Evolutionary conservation across 495 filamentous ascomycete genomes (phyloP).

Genomic region (Astrothelium subdiscretum): DNA sequence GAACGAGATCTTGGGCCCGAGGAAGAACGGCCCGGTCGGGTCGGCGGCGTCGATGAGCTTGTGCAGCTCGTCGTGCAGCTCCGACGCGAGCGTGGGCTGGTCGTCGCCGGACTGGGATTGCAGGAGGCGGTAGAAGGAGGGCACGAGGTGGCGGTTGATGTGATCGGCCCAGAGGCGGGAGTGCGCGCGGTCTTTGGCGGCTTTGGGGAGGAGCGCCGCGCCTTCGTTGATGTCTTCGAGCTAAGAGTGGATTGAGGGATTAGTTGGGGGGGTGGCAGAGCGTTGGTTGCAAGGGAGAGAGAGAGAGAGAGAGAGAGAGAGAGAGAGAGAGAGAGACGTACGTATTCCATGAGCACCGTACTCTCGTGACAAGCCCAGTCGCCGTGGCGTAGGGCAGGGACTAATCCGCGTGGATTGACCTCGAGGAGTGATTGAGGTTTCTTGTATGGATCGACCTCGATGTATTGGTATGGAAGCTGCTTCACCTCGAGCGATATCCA

Average conservation of each 20-base stretch:
- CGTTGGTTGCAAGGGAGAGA: not conserved
- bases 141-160: conserved; percentile 74
- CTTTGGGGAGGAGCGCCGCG: conserved; percentile 50
- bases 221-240: conserved; percentile 66
- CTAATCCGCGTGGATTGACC: conserved; percentile 78
- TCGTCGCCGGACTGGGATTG: conserved; percentile 56
- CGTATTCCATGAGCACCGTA: conserved; percentile 82
- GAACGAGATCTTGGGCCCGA: conserved; percentile 14
- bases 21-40: conserved; percentile 47
- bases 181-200: conserved; percentile 61
- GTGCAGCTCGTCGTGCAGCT: conserved; percentile 56
- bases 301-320: not conserved
- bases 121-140: conserved; percentile 67
- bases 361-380: conserved; percentile 86
- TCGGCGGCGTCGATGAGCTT: conserved; percentile 64
- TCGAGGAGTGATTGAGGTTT: conserved; percentile 69
- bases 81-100: conserved; percentile 50
- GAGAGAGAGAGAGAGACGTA: conserved; percentile 24
- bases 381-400: conserved; percentile 72
- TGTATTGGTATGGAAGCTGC: conserved; percentile 74
- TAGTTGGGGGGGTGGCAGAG: not conserved
- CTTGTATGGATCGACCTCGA: conserved; percentile 80
- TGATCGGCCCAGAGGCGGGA: conserved; percentile 83
- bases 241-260: conserved; percentile 25
- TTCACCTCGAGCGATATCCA: conserved; percentile 95